phyloP scores from a whole-genome alignment of 441 rosid genomes.

The Syzygium malaccense region DNA sequence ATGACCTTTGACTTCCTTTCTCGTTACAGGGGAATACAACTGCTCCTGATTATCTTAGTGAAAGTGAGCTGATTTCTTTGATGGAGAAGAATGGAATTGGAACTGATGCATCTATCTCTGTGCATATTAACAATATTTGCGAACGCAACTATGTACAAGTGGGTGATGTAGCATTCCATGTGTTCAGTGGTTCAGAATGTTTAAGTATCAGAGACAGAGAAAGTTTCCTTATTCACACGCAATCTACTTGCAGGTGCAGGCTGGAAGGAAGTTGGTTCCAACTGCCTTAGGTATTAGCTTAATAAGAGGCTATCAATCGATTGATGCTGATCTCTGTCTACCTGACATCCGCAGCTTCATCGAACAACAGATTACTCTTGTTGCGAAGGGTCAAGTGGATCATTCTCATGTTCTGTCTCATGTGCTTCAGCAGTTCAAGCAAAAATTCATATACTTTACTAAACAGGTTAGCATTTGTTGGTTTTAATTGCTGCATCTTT shows the following conservation, averaged over 20 bases:
- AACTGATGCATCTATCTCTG: slow-evolving; percentile 91
- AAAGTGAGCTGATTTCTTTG: slow-evolving; percentile 88
- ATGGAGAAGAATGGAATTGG: slow-evolving; percentile 97
- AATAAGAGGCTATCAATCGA: slow-evolving; percentile 87
- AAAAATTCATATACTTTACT: slow-evolving; percentile 66
- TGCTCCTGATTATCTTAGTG: slow-evolving; percentile 84
- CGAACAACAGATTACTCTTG: slow-evolving; percentile 89
- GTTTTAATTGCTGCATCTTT: background rate
- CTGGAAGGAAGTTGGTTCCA: slow-evolving; percentile 84
- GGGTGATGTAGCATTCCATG: background rate
- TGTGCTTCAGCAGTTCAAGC: slow-evolving; percentile 76
- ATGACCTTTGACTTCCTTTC: slow-evolving; percentile 13
- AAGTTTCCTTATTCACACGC: background rate
- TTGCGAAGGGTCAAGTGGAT: slow-evolving; percentile 87
- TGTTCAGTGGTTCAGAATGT: background rate
- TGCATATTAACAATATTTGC: slow-evolving; percentile 89
- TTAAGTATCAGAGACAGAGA: background rate
- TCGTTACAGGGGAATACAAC: slow-evolving; percentile 55
- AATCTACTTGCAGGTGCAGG: slow-evolving; percentile 53
- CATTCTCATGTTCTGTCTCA: slow-evolving; percentile 67
- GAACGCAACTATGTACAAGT: slow-evolving; percentile 98
- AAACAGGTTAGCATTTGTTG: slow-evolving; percentile 48
- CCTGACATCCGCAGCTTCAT: slow-evolving; percentile 96
- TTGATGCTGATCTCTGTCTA: slow-evolving; percentile 91
- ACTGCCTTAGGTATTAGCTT: slow-evolving; percentile 81